phyloP scores from a whole-genome alignment of 2,329 filamentous ascomycete species.

The Cordyceps farinosa region DNA sequence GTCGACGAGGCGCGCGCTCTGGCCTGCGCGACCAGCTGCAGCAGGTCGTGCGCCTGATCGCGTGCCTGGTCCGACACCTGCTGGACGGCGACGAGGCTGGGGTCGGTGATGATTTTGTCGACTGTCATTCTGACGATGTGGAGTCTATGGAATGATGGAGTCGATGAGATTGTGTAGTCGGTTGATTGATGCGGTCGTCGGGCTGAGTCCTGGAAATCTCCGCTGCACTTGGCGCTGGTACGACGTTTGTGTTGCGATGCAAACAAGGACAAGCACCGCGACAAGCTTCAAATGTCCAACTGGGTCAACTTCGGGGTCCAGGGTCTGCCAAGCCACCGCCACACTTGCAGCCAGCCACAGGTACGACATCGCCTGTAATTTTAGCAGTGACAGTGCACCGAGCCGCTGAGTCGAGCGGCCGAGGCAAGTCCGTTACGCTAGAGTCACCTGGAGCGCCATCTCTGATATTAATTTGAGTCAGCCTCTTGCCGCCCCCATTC shows the following conservation, averaged over 20 bases:
- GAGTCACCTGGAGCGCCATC: not conserved
- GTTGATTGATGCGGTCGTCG: not conserved
- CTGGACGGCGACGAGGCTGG: constrained; percentile 62
- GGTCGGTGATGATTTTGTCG: constrained; percentile 39
- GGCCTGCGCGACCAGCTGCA: constrained; percentile 50
- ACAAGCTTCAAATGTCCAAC: not conserved
- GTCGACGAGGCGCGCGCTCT: constrained; percentile 39
- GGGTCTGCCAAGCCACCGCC: not conserved
- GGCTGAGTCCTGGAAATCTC: not conserved
- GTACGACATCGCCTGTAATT: not conserved
- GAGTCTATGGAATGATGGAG: no score
- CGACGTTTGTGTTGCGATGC: not conserved
- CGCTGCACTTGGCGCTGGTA: no score
- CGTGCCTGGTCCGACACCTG: constrained; percentile 70
- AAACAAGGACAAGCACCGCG: not conserved
- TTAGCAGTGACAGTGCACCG: not conserved
- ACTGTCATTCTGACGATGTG: constrained; percentile 31
- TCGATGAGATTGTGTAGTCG: not conserved
- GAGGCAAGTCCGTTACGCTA: not conserved
- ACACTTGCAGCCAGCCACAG: constrained; percentile 6
- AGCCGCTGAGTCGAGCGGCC: not conserved
- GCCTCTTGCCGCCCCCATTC: not conserved
- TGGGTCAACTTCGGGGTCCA: constrained; percentile 2
- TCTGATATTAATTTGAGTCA: not conserved
- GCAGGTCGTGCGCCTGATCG: constrained; percentile 64